Evolutionary conservation across 768 basidiomycete genomes (phyloP).

Genomic region (Termitomyces sp.): DNA sequence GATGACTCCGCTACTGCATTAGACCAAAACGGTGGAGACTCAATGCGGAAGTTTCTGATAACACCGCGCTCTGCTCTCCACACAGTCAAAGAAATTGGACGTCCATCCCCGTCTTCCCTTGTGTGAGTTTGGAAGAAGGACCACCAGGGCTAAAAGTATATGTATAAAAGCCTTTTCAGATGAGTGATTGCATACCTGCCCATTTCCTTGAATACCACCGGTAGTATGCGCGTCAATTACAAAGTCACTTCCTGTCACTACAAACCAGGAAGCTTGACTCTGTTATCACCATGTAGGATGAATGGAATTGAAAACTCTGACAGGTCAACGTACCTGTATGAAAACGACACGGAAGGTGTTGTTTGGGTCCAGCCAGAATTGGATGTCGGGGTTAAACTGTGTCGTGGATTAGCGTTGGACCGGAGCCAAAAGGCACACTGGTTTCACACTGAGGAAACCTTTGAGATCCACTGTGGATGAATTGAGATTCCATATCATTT

Average conservation of each 20-base stretch:
- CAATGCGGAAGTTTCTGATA: conserved; percentile 44
- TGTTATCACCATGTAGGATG: conserved; percentile 11
- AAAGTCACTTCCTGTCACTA: conserved; percentile 51
- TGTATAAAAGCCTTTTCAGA: background rate
- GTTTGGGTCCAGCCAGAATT: conserved; percentile 48
- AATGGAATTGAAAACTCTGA: background rate
- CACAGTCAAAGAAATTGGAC: conserved; percentile 50
- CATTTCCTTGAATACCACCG: conserved; percentile 56
- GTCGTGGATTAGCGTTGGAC: background rate
- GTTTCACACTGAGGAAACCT: conserved; percentile 37
- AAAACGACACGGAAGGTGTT: conserved; percentile 59
- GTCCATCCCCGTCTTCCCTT: conserved; percentile 48
- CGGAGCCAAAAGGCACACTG: background rate
- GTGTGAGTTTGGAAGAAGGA: conserved; percentile 41
- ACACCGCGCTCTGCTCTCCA: conserved; percentile 35
- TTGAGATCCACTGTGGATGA: conserved; percentile 37
- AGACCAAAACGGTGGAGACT: conserved; percentile 57
- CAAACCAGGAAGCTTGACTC: conserved; percentile 62
- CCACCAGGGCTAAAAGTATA: conserved; percentile 42
- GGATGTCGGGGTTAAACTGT: conserved; percentile 48
- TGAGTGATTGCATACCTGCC: conserved; percentile 31
- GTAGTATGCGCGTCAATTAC: conserved; percentile 47
- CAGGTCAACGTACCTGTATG: conserved; percentile 40
- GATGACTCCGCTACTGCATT: conserved; percentile 47
- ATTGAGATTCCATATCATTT: conserved; percentile 48